phyloP scores from a whole-genome alignment of 176 grass and related monocot species.

The Olyra latifolia region DNA sequence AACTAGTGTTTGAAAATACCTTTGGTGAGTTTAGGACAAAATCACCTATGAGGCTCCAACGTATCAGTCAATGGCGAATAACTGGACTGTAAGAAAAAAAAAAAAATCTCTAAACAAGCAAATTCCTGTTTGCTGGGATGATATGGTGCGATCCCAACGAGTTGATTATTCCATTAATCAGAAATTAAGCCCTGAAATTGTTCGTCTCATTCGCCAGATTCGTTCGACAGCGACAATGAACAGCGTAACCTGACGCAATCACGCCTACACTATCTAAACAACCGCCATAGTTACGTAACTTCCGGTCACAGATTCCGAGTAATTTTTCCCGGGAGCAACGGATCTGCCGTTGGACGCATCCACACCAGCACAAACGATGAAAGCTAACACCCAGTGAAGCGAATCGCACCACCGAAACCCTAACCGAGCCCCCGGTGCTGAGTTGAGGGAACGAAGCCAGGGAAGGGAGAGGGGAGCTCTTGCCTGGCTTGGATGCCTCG shows the following conservation, averaged over 20 bases:
- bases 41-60: neutral
- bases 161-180: neutral
- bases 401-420: constrained; percentile 20
- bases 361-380: neutral
- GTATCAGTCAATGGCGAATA: neutral
- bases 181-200: neutral
- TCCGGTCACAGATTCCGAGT: neutral
- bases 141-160: neutral
- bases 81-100: neutral
- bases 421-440: neutral
- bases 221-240: neutral
- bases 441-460: neutral
- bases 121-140: neutral
- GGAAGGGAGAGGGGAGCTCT: neutral
- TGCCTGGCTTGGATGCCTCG: constrained; percentile 68
- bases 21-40: neutral
- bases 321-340: neutral
- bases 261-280: neutral
- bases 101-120: no score
- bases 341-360: constrained; percentile 28
- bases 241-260: neutral
- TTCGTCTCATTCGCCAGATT: neutral
- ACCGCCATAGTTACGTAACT: neutral
- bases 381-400: neutral
- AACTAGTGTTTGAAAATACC: neutral